phyloP scores from a whole-genome alignment of 345 rosid genomes.

The Eucalyptus regnans region DNA sequence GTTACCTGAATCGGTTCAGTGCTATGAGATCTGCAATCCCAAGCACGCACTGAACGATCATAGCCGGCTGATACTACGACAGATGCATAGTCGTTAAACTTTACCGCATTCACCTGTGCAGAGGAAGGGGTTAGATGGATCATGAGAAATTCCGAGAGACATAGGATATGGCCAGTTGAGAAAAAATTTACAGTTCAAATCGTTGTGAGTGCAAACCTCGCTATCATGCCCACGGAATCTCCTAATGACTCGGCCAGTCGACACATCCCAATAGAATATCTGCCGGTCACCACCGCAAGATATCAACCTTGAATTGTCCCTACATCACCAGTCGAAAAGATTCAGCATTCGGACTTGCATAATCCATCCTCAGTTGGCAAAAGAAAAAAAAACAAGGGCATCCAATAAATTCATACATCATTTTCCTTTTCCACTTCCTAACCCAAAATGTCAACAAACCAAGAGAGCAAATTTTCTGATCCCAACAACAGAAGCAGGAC shows the following conservation, averaged over 20 bases:
- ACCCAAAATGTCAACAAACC: background rate
- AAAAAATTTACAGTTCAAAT: background rate
- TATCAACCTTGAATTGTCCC: slow-evolving; percentile 78
- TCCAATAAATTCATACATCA: background rate
- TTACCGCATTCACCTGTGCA: slow-evolving; percentile 82
- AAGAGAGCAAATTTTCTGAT: background rate
- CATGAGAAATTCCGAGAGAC: background rate
- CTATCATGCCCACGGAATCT: slow-evolving; percentile 93
- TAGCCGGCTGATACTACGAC: slow-evolving; percentile 92
- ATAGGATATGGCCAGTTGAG: background rate
- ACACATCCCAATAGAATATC: slow-evolving; percentile 92
- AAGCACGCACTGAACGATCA: slow-evolving; percentile 80
- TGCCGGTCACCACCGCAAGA: slow-evolving; percentile 98
- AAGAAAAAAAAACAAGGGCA: background rate
- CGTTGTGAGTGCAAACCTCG: slow-evolving; percentile 28
- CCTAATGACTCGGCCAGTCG: slow-evolving; percentile 79
- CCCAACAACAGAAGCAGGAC: background rate
- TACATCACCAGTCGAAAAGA: background rate
- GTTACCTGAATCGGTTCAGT: slow-evolving; percentile 90
- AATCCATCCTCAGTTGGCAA: background rate
- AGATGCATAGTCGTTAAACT: slow-evolving; percentile 71
- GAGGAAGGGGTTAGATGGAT: background rate
- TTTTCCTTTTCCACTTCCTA: background rate
- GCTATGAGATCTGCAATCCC: slow-evolving; percentile 97
- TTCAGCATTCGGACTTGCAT: background rate